Evolutionary conservation across 768 basidiomycete genomes (phyloP).

Genomic region (Agrocybe praecox): DNA sequence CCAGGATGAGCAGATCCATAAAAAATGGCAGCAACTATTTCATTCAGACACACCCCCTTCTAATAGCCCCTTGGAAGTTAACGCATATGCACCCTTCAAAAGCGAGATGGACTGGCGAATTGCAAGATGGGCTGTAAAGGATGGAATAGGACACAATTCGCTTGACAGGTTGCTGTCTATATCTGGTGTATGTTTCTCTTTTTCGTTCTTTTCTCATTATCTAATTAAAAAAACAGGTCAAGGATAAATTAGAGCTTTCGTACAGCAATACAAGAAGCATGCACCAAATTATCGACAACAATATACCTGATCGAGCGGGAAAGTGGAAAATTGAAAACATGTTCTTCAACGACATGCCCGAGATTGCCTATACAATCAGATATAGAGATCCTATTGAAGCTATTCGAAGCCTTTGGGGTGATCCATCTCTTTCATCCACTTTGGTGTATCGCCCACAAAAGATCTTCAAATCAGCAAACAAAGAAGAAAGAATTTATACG

Average conservation of each 20-base stretch:
- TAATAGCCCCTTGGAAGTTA: background rate
- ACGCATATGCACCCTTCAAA: background rate
- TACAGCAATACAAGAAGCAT: slow-evolving; percentile 18
- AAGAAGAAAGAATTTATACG: slow-evolving; percentile 22
- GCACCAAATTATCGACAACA: slow-evolving; percentile 20
- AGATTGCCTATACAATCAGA: slow-evolving; percentile 12
- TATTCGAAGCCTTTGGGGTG: slow-evolving; percentile 10
- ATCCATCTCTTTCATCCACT: background rate
- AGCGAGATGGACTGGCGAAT: slow-evolving; percentile 21
- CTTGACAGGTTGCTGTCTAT: slow-evolving; percentile 20
- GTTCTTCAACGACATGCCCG: slow-evolving; percentile 19
- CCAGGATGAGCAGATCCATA: background rate
- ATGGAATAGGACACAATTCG: slow-evolving; percentile 22
- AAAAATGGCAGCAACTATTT: background rate
- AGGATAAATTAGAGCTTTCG: slow-evolving; percentile 24
- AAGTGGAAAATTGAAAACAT: slow-evolving; percentile 19
- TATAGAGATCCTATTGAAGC: slow-evolving; percentile 27
- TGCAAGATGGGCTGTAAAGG: slow-evolving; percentile 24
- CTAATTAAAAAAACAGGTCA: slow-evolving; percentile 9
- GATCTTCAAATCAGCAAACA: slow-evolving; percentile 18
- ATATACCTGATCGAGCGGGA: slow-evolving; percentile 19
- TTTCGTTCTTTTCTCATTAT: background rate
- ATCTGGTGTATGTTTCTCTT: background rate
- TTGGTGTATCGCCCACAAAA: slow-evolving; percentile 26
- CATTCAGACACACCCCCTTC: background rate